phyloP scores from a whole-genome alignment of 306 rosid genomes.

The Inga oerstediana region DNA sequence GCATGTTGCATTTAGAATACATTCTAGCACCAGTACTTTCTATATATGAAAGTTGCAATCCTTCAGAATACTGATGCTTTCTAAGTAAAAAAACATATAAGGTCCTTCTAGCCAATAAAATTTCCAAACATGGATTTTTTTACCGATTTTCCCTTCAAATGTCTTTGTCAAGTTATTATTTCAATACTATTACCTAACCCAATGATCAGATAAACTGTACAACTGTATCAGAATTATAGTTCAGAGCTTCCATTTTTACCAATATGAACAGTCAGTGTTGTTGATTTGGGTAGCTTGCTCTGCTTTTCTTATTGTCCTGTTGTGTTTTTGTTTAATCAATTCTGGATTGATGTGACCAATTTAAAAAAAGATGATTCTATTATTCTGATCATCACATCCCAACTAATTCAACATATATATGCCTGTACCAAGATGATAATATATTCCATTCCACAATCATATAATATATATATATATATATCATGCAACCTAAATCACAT shows the following conservation, averaged over 20 bases:
- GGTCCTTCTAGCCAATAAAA: too few species aligned
- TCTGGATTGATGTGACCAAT: slow-evolving; percentile 43
- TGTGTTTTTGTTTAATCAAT: slow-evolving; percentile 35
- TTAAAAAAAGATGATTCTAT: slow-evolving; percentile 44
- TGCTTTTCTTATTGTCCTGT: slow-evolving; percentile 50
- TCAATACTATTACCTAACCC: neutral
- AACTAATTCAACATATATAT: slow-evolving; percentile 58
- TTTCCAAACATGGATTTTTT: too few species aligned
- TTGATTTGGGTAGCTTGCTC: slow-evolving; percentile 40
- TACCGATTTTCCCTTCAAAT: neutral
- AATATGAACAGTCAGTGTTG: slow-evolving; percentile 28
- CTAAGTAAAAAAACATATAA: too few species aligned
- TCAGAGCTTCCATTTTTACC: slow-evolving; percentile 20
- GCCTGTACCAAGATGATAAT: slow-evolving; percentile 40
- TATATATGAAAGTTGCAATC: too few species aligned
- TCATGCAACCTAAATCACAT: slow-evolving; percentile 41
- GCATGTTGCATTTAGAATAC: neutral
- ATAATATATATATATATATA: slow-evolving; percentile 9
- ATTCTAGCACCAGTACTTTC: neutral
- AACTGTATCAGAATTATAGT: neutral
- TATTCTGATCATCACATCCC: slow-evolving; percentile 54
- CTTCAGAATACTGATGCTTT: too few species aligned
- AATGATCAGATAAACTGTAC: neutral
- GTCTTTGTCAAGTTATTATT: neutral
- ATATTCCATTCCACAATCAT: slow-evolving; percentile 33